Conservation (phyloP, 805 yeast species). For the Kodamaea hsintzibuensis region DNA sequence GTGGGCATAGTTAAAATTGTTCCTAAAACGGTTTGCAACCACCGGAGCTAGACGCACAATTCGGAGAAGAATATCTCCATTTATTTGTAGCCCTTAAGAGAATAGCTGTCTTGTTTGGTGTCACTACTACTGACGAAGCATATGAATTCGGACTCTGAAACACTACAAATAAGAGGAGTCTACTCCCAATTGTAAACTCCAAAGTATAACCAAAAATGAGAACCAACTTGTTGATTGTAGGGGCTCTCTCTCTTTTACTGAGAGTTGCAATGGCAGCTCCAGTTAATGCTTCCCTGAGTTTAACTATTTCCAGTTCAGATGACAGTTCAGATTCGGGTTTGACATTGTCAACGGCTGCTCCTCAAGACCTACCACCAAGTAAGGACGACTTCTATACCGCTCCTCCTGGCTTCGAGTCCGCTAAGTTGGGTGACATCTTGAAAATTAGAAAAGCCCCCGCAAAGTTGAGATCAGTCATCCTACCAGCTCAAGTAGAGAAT, state of each 20-base stretch:
- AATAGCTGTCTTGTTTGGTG: not conserved
- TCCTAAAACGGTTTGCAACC: not conserved
- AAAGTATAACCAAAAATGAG: not conserved
- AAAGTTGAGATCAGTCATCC: conserved; percentile 16
- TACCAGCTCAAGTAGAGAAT: conserved; percentile 20
- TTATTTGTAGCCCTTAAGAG: not conserved
- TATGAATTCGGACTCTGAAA: not conserved
- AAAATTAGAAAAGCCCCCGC: conserved; percentile 22
- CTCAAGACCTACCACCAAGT: conserved; percentile 2
- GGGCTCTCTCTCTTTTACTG: not conserved
- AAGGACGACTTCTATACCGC: conserved; percentile 27
- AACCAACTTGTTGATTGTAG: not conserved
- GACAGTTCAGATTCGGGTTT: not conserved
- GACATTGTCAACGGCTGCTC: not conserved
- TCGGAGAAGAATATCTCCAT: not conserved
- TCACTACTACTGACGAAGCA: not conserved
- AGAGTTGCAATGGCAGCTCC: not conserved
- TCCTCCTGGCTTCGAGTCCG: conserved; percentile 21
- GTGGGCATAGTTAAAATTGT: not conserved
- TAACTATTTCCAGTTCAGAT: not conserved
- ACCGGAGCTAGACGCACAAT: not conserved
- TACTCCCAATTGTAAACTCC: not conserved
- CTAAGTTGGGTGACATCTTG: conserved; percentile 23
- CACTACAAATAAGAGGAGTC: not conserved
- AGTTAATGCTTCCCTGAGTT: not conserved